phyloP scores from a whole-genome alignment of 768 basidiomycete species.

The Rhodosporidiobolus odoratus region DNA sequence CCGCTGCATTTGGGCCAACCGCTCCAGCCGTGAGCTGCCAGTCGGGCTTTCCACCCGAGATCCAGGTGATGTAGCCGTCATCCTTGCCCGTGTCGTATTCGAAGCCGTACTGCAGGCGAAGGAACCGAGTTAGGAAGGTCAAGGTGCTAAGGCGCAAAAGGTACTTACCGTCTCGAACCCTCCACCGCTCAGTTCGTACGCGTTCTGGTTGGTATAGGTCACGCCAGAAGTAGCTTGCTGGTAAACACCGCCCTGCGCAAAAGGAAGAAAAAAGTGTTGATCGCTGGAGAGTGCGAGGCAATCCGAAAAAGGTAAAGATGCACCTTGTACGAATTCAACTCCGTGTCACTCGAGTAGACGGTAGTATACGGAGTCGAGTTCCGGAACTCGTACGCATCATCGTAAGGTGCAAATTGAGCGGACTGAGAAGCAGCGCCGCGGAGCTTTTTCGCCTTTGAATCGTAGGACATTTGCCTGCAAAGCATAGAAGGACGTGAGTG shows the following conservation, averaged over 20 bases:
- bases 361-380: constrained; percentile 54
- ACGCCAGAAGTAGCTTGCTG: constrained; percentile 73
- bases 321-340: constrained; percentile 27
- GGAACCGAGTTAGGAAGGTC: neutral
- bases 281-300: neutral
- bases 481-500: constrained; percentile 43
- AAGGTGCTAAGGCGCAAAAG: too few species aligned
- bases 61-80: constrained; percentile 77
- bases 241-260: constrained; percentile 55
- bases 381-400: constrained; percentile 55
- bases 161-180: constrained; percentile 51
- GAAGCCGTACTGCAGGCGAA: constrained; percentile 55
- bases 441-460: neutral
- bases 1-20: constrained; percentile 60
- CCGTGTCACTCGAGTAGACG: constrained; percentile 47
- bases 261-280: neutral
- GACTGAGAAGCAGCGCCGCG: constrained; percentile 71
- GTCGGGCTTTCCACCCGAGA: constrained; percentile 56
- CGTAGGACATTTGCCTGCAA: constrained; percentile 17
- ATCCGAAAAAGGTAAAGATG: neutral
- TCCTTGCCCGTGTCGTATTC: constrained; percentile 59
- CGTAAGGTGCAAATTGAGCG: constrained; percentile 67
- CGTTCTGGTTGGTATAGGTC: constrained; percentile 54
- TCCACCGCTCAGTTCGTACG: constrained; percentile 54
- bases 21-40: constrained; percentile 67